Percentiles rank a stretch among this genome's conserved stretches.
Conservation (phyloP, 2,329 filamentous ascomycete species). For the Teratosphaeria gauchensis region DNA sequence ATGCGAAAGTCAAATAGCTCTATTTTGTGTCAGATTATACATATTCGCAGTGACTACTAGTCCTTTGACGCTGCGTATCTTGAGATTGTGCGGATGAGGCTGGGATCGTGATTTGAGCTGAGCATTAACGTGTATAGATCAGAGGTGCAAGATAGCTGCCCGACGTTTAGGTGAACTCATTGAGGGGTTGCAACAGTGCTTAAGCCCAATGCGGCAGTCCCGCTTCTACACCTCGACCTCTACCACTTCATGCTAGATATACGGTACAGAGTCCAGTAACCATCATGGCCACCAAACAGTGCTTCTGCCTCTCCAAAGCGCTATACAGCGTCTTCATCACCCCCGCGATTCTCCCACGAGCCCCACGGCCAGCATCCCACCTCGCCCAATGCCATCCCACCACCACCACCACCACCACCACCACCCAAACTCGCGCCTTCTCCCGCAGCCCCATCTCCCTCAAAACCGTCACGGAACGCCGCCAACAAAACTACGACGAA, state of each 20-base stretch:
- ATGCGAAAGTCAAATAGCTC: neutral
- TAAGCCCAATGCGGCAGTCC: too few relatives aligned
- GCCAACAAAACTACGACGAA: constrained; percentile 36
- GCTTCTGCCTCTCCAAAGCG: constrained; percentile 20
- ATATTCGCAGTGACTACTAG: too few relatives aligned
- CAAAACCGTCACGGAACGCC: constrained; percentile 29
- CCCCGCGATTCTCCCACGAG: constrained; percentile 3
- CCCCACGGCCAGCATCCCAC: neutral
- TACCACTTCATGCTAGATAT: neutral
- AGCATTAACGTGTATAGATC: too few relatives aligned
- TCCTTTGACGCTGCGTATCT: too few relatives aligned
- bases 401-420: constrained; percentile 10
- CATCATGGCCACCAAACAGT: constrained; percentile 9
- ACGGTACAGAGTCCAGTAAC: neutral
- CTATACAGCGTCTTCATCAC: constrained; percentile 37
- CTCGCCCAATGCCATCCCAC: constrained; percentile 4
- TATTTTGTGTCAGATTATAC: too few relatives aligned
- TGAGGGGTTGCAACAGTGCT: too few relatives aligned
- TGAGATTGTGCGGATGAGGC: too few relatives aligned
- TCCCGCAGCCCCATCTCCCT: constrained; percentile 16
- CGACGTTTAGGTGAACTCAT: too few relatives aligned
- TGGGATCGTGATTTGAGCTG: too few relatives aligned
- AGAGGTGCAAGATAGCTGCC: too few relatives aligned
- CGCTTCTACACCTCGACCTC: neutral
- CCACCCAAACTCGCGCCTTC: constrained; percentile 12